Evolutionary conservation across 2,329 filamentous ascomycete genomes (phyloP).

Genomic region (Colletotrichum australisinense): DNA sequence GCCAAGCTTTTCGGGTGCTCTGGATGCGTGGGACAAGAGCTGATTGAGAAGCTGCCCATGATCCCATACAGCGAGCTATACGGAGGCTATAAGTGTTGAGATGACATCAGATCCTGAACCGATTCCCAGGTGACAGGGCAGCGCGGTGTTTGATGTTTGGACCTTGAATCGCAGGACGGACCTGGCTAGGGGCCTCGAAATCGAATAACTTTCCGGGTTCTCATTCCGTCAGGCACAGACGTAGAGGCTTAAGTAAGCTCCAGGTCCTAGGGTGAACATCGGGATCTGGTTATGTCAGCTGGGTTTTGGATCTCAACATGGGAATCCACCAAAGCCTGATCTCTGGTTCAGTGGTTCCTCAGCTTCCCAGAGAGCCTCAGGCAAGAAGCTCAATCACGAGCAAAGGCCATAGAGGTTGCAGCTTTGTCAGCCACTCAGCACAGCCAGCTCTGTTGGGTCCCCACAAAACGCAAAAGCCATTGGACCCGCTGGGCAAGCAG

Average conservation of each 20-base stretch:
- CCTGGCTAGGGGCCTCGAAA: background rate
- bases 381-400: background rate
- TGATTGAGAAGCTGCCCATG: background rate
- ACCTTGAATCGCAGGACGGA: slow-evolving; percentile 12
- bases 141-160: background rate
- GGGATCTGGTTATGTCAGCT: background rate
- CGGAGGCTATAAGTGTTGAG: background rate
- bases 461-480: background rate
- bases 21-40: background rate
- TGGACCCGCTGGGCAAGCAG: background rate
- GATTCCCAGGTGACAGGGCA: background rate
- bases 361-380: background rate
- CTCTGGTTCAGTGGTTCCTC: background rate
- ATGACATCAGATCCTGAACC: slow-evolving; percentile 21
- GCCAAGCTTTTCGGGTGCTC: background rate
- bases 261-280: background rate
- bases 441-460: background rate
- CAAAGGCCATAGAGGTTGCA: background rate
- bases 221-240: background rate
- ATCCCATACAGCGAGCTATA: background rate
- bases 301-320: background rate
- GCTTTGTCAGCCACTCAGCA: background rate
- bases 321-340: background rate
- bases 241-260: background rate
- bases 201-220: background rate